Evolutionary conservation across 108 stramenopile species (phyloP).

Genomic region (Cyclotella choctawhatcheeana): DNA sequence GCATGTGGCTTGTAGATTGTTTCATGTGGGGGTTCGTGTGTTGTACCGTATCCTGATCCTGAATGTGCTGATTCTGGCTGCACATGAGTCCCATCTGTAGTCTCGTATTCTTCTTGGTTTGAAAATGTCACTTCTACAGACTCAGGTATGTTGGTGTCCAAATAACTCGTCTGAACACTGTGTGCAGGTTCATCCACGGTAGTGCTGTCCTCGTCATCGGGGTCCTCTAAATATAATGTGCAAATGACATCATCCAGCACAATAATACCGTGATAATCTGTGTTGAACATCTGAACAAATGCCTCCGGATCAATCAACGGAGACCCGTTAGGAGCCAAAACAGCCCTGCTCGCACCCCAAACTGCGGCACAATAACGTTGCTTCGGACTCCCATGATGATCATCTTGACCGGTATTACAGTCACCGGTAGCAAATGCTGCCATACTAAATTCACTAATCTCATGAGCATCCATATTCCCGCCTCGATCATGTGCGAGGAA

Average conservation of each 20-base stretch:
- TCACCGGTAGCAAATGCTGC: conserved; percentile 42
- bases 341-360: conserved; percentile 33
- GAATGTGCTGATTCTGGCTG: background rate
- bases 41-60: background rate
- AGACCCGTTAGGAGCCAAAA: background rate
- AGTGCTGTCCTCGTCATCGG: background rate
- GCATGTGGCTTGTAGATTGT: background rate
- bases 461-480: conserved; percentile 22
- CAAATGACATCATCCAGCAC: conserved; percentile 10
- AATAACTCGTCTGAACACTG: background rate
- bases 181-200: background rate
- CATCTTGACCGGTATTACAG: conserved; percentile 29
- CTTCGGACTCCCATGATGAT: conserved; percentile 41
- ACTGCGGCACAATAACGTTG: conserved; percentile 33
- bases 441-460: conserved; percentile 12
- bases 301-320: conserved; percentile 22
- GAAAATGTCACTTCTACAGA: conserved; percentile 1
- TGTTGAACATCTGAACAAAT: conserved; percentile 19
- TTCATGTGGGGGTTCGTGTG: background rate
- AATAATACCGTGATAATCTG: conserved; percentile 12
- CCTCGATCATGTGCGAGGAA: conserved; percentile 35
- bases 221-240: conserved; percentile 16
- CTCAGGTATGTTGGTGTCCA: background rate
- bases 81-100: conserved; percentile 6
- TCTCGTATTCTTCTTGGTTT: background rate